A percentile compares a stretch with the other conserved stretches of the same genome.
Evolutionary conservation across 148 eudicot species (phyloP).

Genomic region (Arctostaphylos glauca): DNA sequence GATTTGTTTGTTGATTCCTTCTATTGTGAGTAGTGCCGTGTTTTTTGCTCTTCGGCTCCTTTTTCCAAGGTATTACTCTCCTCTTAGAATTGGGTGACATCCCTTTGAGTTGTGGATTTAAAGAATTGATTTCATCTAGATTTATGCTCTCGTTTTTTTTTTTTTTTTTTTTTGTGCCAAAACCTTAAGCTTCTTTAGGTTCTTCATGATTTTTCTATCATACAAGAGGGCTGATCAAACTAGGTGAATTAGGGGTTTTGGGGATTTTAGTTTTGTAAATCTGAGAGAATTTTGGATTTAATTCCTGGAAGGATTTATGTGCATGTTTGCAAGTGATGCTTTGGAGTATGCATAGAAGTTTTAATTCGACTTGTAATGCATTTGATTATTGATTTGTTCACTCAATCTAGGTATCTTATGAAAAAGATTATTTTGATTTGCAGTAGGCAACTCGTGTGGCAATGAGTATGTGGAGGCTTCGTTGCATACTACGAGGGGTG

Average conservation of each 20-base stretch:
- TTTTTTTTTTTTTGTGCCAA: background rate
- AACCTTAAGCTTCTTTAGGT: background rate
- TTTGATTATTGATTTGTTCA: background rate
- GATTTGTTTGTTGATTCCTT: background rate
- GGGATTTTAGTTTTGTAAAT: background rate
- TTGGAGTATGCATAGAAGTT: no score
- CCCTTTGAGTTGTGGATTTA: background rate
- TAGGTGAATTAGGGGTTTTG: background rate
- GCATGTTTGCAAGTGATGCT: background rate
- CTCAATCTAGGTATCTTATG: background rate
- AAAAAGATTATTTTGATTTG: slow-evolving; percentile 6
- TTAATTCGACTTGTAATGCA: no score
- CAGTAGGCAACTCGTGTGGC: slow-evolving; percentile 27
- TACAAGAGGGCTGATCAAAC: background rate
- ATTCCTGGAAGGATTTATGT: background rate
- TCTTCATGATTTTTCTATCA: background rate
- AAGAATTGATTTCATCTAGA: background rate
- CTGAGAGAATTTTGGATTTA: background rate
- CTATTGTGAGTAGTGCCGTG: background rate
- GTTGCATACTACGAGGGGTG: slow-evolving; percentile 37
- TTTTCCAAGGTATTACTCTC: background rate
- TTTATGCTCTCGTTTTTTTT: background rate
- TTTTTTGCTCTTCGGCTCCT: background rate
- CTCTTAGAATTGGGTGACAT: background rate
- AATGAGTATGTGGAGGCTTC: slow-evolving; percentile 35